Base-by-base conservation (phyloP, 73 alveolate genomes). In the Tetrahymena elliotti region DNA sequence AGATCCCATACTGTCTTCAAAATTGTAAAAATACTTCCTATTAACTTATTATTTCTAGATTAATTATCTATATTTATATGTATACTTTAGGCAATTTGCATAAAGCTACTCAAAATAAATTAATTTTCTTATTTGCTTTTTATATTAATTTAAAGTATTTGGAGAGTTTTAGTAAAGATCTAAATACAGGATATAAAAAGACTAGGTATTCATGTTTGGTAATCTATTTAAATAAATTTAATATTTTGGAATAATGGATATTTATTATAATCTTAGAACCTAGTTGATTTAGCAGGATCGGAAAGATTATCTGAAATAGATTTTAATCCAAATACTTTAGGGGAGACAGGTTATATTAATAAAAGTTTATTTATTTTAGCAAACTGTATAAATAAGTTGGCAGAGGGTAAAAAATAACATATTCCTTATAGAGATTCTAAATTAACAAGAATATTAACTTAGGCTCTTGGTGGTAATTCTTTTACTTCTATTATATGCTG, bases 401-500 rank as follows among this genome's bases (percentile, higher is more conserved):
- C 99, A 5, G 98, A 96, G n/a, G 97, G 97, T 94, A 95, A 96
- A 22, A 83, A 94, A 20, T 84, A 84, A 92, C 99, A 98, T 93
- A 97, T 98, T 84, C 99, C 99, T n/a, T 98, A 98, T 96, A 92
- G 99, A 94, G 99, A 98, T 94, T 97, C 99, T 33, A 98, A 98
- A 96, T 96, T 98, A 68, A 98, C 99, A 15, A 88, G 98, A 93
- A 95, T 98, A 40, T 93, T 98, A 40, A 93, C 98, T 11, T 96
- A 97, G 20, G 99, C 99, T 18, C 97, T 98, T 27, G 99, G 99
- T 0, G 99, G 99, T 0, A 98, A 98, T 35, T 98, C 99, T 41
- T 93, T 97, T 38, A 97, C 99, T 35, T 96, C 99, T 13, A 97
- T 98, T 34, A 98, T 98, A 22, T 98, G 99, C 88, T 98, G 97